Percentiles rank a stretch among this genome's conserved stretches.
Conservation (phyloP, 2,329 filamentous ascomycete genomes). For the Xylaria sp. region DNA sequence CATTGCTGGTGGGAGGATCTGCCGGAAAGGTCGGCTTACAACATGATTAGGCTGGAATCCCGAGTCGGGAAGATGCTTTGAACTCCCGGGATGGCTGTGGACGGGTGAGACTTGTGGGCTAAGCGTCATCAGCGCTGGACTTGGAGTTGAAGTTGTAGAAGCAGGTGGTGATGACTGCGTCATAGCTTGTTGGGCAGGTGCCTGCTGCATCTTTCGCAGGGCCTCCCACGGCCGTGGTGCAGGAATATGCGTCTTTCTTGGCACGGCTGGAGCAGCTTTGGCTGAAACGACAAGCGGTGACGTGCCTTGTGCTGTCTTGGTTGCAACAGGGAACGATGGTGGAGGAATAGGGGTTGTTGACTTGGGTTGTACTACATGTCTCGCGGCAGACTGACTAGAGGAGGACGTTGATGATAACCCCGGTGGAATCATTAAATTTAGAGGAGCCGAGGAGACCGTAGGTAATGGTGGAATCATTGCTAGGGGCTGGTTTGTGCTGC, state of each 20-base stretch:
- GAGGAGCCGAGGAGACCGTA: constrained; percentile 4
- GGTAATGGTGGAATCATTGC: constrained; percentile 21
- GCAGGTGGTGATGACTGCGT: constrained; percentile 8
- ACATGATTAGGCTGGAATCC: constrained; percentile 47
- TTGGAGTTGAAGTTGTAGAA: constrained; percentile 13
- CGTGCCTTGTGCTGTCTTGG: constrained; percentile 11
- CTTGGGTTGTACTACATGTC: constrained; percentile 17
- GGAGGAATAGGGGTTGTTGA: constrained; percentile 34
- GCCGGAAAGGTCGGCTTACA: constrained; percentile 50
- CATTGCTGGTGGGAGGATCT: constrained; percentile 46
- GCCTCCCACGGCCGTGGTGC: constrained; percentile 49
- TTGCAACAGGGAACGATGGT: constrained; percentile 22
- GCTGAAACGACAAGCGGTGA: constrained; percentile 12
- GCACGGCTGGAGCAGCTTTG: constrained; percentile 26
- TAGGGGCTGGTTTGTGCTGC: constrained; percentile 10
- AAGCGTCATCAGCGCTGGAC: constrained; percentile 18
- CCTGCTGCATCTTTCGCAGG: constrained; percentile 41
- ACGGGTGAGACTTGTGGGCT: constrained; percentile 17
- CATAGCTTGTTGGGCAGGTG: constrained; percentile 28
- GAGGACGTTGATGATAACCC: constrained; percentile 17
- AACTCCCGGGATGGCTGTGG: constrained; percentile 29
- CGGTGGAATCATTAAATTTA: constrained; percentile 4
- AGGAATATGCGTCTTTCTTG: constrained; percentile 47
- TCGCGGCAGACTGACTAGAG: constrained; percentile 16
- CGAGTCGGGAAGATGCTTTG: constrained; percentile 39